Evolutionary conservation across 2,329 filamentous ascomycete species (phyloP), one percentile per base, ranked within the genome.

Genomic region (Stemphylium vesicarium): DNA sequence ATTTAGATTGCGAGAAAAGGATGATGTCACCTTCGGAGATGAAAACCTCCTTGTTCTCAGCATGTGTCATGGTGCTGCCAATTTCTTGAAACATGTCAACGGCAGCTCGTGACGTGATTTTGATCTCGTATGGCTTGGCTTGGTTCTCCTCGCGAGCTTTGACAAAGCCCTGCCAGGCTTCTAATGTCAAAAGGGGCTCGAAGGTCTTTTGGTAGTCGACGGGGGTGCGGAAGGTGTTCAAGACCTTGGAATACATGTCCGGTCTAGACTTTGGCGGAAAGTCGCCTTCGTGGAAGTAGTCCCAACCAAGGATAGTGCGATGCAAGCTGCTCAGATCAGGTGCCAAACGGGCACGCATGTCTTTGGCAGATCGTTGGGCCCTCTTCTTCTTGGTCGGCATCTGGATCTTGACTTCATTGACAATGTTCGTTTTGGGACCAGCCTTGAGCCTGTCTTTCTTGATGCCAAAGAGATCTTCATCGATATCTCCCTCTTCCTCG

Each of bases 41-140:
- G 40, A 84, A 84, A 4, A 89, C 82, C 38, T 96, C 90, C 72
- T 87, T 88, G 58, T 88, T 87, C 57, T 89, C 86, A 2, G 80
- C 77, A 41, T 87, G 82, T 18, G 89, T 86, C 81, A 98, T 89
- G 2, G 87, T 87, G 43, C 91, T 96, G 63, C 90, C 94, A 57
- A 98, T 87, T 78, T 99, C 95, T 58, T 97, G 84, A 68, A 96
- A 98, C 45, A 89, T 89, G 76, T 99, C 95, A 10, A 99, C 92
- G 41, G 88, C 95, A 69, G 95, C 88, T 57, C 95, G 89, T 68
- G 90, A 96, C 44, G 90, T 85, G 48, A 99, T 85, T 70, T 93
- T 96, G 75, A 98, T 87, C 56, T 92, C 91, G 69, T 96, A 96
- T 0, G 91, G 81, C 70, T 89, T 92, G 60, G 87, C 86, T 16